Evolutionary conservation across 177 flowering plant genomes (phyloP), one percentile per base, ranked within the genome.

Genomic region (Vitis hybrid): DNA sequence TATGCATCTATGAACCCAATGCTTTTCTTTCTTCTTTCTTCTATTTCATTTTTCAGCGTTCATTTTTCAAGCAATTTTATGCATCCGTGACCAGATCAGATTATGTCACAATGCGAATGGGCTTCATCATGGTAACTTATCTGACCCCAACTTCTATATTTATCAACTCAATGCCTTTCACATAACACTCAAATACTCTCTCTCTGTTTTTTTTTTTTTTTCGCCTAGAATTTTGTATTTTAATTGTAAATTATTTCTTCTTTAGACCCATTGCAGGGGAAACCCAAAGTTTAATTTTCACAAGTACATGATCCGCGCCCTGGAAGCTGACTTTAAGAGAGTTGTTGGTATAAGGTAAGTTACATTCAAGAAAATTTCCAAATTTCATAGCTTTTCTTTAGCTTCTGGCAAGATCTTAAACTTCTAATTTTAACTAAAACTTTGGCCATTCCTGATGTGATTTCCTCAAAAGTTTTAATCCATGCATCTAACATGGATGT

Each of bases 251-350:
- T 54, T 10, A 63, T 67, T 70, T 63, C 61, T 70, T 2, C 14
- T 18, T 39, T 39, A 85, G 88, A 81, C 77, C 50, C 86, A 85
- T 68, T 85, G 88, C 79, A 83, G 72, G 79, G 74, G 79, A 58
- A 85, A 81, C 76, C 84, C 85, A 3, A 79, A 83, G 63, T 83
- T 83, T 18, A 60, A 85, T 73, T 85, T 85, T 76, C 82, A 85
- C 74, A 79, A 83, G 72, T 85, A 85, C 74, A 83, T 83, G 86
- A 69, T 83, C 1, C 84, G 86, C 52, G 83, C 82, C 57, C 80
- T 85, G 64, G 86, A 85, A 78, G 83, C 84, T 53, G 88, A 85
- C 70, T 85, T 85, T 58, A 85, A 77, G 79, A 83, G 76, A 76
- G 85, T 85, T 51, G 83, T 85, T 67, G 88, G 88, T 56, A 83